phyloP scores from a whole-genome alignment of 1,139 yeast genomes.

The Kazachstania sp. region DNA sequence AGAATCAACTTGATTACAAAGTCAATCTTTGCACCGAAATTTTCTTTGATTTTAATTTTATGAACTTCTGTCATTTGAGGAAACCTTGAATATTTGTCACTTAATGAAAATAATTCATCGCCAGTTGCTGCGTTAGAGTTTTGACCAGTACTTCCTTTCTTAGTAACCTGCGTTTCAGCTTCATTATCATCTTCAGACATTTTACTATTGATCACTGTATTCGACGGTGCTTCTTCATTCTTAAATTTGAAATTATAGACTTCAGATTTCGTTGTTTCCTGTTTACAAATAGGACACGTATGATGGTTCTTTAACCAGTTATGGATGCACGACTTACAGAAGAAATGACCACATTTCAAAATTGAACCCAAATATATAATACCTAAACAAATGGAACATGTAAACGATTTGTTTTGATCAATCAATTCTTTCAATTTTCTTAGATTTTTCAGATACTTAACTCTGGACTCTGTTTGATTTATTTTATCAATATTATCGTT shows the following conservation, averaged over 20 bases:
- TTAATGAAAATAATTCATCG: slow-evolving; percentile 4
- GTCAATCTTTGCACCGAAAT: slow-evolving; percentile 80
- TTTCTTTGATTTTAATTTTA: slow-evolving; percentile 37
- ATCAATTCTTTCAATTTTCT: slow-evolving; percentile 24
- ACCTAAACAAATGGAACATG: slow-evolving; percentile 72
- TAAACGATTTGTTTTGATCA: slow-evolving; percentile 22
- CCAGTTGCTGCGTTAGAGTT: not conserved
- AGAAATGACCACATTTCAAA: slow-evolving; percentile 85
- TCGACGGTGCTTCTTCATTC: slow-evolving; percentile 2
- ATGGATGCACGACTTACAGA: slow-evolving; percentile 66
- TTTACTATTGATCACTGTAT: not conserved
- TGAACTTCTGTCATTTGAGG: slow-evolving; percentile 35
- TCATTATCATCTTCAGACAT: not conserved
- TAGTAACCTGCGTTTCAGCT: not conserved
- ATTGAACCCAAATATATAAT: slow-evolving; percentile 65
- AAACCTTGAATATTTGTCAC: slow-evolving; percentile 19
- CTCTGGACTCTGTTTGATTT: slow-evolving; percentile 43
- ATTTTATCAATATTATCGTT: slow-evolving; percentile 23
- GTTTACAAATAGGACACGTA: slow-evolving; percentile 77
- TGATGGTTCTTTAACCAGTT: slow-evolving; percentile 56
- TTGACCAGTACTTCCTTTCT: too few relatives aligned
- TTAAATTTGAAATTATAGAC: slow-evolving; percentile 32
- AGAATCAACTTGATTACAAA: slow-evolving; percentile 65
- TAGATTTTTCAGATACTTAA: slow-evolving; percentile 53
- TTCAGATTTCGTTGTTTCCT: slow-evolving; percentile 40